Percentiles rank a stretch among this genome's conserved stretches.
Evolutionary conservation across 2,329 filamentous ascomycete genomes (phyloP).

Genomic region (Fusarium algeriense): DNA sequence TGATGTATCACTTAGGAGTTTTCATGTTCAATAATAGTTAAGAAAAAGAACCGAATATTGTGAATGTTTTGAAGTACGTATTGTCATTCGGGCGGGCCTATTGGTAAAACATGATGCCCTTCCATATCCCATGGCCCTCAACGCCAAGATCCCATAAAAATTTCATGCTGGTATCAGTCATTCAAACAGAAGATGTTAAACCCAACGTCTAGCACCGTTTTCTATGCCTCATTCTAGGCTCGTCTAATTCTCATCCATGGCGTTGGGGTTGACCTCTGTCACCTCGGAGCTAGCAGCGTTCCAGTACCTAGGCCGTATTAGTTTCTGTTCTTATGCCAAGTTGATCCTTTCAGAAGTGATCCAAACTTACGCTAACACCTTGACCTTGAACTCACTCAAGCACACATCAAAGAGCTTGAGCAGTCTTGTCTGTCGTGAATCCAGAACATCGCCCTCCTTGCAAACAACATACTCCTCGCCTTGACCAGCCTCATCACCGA

Average conservation of each 20-base stretch:
- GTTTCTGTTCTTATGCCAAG: conserved; percentile 7
- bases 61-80: conserved; percentile 35
- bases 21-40: conserved; percentile 31
- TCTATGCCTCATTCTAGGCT: conserved; percentile 15
- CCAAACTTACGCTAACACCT: conserved; percentile 75
- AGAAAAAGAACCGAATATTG: conserved; percentile 28
- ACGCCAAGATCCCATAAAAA: conserved; percentile 52
- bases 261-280: conserved; percentile 63
- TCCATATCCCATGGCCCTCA: conserved; percentile 50
- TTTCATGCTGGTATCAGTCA: conserved; percentile 53
- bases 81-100: conserved; percentile 46
- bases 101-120: conserved; percentile 49
- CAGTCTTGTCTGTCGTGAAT: conserved; percentile 91
- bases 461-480: conserved; percentile 80
- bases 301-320: conserved; percentile 65
- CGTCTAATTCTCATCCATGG: conserved; percentile 52
- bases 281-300: conserved; percentile 69
- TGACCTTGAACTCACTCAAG: conserved; percentile 89
- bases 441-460: conserved; percentile 84
- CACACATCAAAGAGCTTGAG: conserved; percentile 94
- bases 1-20: conserved; percentile 47
- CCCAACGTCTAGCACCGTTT: conserved; percentile 45
- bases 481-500: conserved; percentile 69
- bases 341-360: background rate
- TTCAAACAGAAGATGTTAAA: conserved; percentile 48